Evolutionary conservation across 148 eudicot genomes (phyloP).

Genomic region (Rhododendron ovatum): DNA sequence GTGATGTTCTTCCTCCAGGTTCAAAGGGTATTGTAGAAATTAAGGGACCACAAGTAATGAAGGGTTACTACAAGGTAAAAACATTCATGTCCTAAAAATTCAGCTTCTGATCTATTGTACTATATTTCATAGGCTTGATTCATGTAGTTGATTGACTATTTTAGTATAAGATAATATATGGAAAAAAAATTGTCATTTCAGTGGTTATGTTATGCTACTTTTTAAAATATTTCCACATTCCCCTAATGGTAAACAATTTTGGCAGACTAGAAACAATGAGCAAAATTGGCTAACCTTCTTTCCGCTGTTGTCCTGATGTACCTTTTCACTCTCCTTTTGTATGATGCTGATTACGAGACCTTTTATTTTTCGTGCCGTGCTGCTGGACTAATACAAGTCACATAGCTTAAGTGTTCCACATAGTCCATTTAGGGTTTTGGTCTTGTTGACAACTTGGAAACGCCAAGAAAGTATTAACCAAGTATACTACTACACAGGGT

Average conservation of each 20-base stretch:
- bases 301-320: neutral
- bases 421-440: neutral
- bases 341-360: neutral
- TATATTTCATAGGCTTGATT: neutral
- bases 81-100: neutral
- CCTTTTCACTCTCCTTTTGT: neutral
- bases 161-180: neutral
- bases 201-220: neutral
- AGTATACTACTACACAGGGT: neutral
- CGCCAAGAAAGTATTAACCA: neutral
- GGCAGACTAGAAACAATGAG: neutral
- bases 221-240: neutral
- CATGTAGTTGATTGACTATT: neutral
- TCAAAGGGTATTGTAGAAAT: conserved; percentile 70
- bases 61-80: conserved; percentile 86
- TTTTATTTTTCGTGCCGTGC: neutral
- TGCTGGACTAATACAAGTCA: neutral
- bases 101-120: neutral
- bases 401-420: neutral
- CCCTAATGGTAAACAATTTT: neutral
- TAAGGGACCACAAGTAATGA: conserved; percentile 86
- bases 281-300: neutral
- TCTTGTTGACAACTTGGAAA: neutral
- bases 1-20: conserved; percentile 61
- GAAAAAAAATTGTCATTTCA: neutral